Evolutionary conservation across 169 alveolate genomes (phyloP).

Genomic region (Eimeria praecox): DNA sequence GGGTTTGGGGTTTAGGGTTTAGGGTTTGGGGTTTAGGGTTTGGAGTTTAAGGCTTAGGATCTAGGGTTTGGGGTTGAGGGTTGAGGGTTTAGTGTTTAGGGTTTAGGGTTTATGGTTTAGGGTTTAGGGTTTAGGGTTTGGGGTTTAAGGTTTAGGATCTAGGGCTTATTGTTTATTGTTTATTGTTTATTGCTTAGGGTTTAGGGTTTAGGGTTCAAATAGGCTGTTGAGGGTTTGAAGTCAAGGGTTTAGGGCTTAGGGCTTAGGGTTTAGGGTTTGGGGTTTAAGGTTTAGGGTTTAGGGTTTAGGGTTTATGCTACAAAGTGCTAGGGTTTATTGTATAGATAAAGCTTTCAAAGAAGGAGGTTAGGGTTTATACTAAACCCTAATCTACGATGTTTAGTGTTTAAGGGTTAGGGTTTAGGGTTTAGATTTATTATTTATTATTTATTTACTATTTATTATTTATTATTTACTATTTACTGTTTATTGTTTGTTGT

Average conservation of each 20-base stretch:
- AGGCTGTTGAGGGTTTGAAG: too few relatives aligned
- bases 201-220: not conserved
- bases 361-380: too few relatives aligned
- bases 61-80: not conserved
- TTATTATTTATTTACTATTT: too few relatives aligned
- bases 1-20: not conserved
- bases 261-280: too few relatives aligned
- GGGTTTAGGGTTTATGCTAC: not conserved
- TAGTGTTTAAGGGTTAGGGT: too few relatives aligned
- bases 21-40: not conserved
- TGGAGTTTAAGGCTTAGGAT: not conserved
- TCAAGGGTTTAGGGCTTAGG: not conserved
- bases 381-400: too few relatives aligned
- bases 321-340: not conserved
- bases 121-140: too few relatives aligned
- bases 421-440: too few relatives aligned
- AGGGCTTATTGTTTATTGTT: not conserved
- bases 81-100: not conserved
- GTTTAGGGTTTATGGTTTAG: not conserved
- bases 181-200: not conserved
- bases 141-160: too few relatives aligned
- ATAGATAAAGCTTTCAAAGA: too few relatives aligned
- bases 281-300: not conserved
- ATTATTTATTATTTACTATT: too few relatives aligned
- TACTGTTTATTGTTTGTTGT: not conserved